phyloP scores from a whole-genome alignment of 2,329 filamentous ascomycete species.

The Malbranchea cinnamomea region DNA sequence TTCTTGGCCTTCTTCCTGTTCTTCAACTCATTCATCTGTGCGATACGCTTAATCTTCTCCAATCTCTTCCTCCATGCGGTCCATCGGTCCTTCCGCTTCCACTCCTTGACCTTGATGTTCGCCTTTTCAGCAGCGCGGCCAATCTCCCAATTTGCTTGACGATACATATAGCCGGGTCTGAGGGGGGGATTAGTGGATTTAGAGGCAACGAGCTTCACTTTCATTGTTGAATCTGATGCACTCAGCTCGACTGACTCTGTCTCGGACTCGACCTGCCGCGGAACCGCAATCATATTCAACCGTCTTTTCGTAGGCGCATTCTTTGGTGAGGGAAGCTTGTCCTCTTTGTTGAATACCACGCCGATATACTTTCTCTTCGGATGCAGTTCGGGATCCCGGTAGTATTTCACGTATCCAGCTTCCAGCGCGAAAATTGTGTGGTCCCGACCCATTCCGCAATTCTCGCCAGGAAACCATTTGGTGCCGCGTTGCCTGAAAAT shows the following conservation, averaged over 20 bases:
- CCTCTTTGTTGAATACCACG: constrained; percentile 69
- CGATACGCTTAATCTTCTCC: constrained; percentile 34
- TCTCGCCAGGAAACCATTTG: constrained; percentile 88
- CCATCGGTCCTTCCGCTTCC: constrained; percentile 45
- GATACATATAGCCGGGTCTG: constrained; percentile 46
- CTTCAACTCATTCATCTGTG: constrained; percentile 39
- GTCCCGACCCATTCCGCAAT: constrained; percentile 86
- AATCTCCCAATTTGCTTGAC: constrained; percentile 54
- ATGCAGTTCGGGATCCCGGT: constrained; percentile 70
- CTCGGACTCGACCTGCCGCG: constrained; percentile 14
- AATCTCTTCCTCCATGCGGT: constrained; percentile 48
- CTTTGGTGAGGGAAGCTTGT: constrained; percentile 60
- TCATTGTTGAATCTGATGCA: constrained; percentile 7
- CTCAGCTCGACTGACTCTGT: constrained; percentile 7
- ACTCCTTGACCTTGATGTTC: constrained; percentile 40
- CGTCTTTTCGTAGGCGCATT: constrained; percentile 61
- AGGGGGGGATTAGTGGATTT: constrained; percentile 23
- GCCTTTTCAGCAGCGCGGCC: constrained; percentile 47
- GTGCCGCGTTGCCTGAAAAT: constrained; percentile 95
- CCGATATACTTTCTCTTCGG: constrained; percentile 90
- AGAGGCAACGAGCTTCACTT: constrained; percentile 7
- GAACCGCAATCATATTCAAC: constrained; percentile 54
- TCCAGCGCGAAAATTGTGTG: constrained; percentile 85
- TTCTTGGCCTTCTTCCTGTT: constrained; percentile 23
- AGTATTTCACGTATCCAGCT: constrained; percentile 90